Percentiles rank a stretch among this genome's conserved stretches.
Conservation (phyloP, 139 green algal species). For the Yamagishiella unicocca region DNA sequence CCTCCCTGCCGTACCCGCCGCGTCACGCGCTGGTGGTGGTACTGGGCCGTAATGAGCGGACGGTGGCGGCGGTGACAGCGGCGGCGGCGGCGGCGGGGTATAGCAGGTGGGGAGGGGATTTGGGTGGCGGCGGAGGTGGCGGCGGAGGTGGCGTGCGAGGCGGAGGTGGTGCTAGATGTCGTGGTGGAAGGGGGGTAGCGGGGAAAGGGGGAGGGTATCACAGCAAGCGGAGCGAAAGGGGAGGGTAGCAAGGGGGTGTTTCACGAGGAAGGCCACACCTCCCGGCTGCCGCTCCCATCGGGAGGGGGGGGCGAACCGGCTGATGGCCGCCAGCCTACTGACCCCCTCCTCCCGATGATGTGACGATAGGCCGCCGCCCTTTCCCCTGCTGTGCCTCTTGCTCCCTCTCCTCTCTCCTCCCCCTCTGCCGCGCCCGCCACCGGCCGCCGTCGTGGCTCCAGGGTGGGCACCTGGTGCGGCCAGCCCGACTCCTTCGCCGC, state of each 20-base stretch:
- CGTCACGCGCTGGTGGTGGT: conserved; percentile 42
- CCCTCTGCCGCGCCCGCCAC: neutral
- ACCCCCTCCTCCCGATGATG: no score
- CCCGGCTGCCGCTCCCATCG: no score
- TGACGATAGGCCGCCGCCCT: no score
- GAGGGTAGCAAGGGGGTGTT: no score
- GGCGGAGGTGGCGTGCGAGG: neutral
- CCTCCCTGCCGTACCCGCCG: conserved; percentile 24
- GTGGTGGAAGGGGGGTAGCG: no score
- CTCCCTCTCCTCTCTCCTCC: neutral
- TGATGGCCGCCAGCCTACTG: no score
- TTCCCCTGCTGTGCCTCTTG: no score
- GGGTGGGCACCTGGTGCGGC: conserved; percentile 10
- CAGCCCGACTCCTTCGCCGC: conserved; percentile 21
- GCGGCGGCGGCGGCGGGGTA: conserved; percentile 24
- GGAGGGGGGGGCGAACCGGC: no score
- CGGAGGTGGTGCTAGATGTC: no score
- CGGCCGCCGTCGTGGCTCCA: neutral
- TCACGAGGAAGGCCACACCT: no score
- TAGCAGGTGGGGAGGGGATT: conserved; percentile 12
- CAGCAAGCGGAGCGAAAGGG: no score
- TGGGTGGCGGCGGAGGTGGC: neutral
- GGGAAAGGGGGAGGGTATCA: no score
- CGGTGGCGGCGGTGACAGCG: conserved; percentile 33
- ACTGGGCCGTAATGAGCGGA: conserved; percentile 1